These are phyloP conservation scores for Bullera alba DNA, from an alignment of 768 basidiomycete species.

Conservation along the genomic window DNA sequence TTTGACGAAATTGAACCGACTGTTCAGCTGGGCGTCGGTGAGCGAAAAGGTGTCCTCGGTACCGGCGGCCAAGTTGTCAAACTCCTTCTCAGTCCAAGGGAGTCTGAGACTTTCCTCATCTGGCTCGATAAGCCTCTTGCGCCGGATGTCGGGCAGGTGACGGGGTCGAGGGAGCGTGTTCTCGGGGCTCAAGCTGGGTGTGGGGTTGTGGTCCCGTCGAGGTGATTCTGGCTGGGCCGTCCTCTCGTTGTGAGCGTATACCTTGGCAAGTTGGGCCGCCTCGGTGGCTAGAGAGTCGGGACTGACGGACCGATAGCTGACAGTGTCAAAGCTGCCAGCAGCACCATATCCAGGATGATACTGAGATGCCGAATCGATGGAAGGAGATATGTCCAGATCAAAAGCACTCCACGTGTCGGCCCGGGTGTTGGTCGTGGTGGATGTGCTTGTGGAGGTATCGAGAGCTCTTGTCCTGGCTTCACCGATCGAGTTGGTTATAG, in stretches of 20 bases:
- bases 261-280: no score
- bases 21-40: slow-evolving; percentile 34
- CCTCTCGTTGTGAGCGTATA: no score
- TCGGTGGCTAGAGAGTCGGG: no score
- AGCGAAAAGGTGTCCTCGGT: slow-evolving; percentile 25
- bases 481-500: not conserved
- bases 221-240: no score
- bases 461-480: not conserved
- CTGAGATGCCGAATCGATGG: not conserved
- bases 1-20: slow-evolving; percentile 31
- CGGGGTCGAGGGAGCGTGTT: not conserved
- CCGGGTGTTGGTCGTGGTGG: slow-evolving; percentile 3
- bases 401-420: slow-evolving; percentile 27
- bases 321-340: no score
- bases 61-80: not conserved
- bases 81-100: no score
- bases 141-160: no score
- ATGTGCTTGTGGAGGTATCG: slow-evolving; percentile 10
- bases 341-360: no score
- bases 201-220: not conserved
- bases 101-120: slow-evolving; percentile 9
- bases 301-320: no score
- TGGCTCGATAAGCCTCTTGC: slow-evolving; percentile 11
- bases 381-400: slow-evolving; percentile 21
- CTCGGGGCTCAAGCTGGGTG: not conserved